Base-by-base conservation (phyloP, 768 basidiomycete genomes). In the Boletus subcaerulescens region DNA sequence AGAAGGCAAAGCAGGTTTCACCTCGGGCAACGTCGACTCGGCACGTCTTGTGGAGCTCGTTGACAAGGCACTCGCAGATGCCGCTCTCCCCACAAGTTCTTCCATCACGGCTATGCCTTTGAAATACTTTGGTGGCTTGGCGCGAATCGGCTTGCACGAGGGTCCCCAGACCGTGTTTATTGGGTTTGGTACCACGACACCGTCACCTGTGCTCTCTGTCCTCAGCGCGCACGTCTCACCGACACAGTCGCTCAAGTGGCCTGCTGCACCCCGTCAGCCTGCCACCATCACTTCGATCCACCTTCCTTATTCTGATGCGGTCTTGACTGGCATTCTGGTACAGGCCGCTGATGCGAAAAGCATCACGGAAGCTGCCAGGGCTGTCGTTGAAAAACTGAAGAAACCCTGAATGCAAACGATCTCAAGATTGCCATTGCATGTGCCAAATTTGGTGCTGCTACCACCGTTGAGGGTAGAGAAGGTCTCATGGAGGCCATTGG, bases 271-370 rank as follows among this genome's bases (percentile, higher is more conserved):
- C 20, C 85, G 85, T 18, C 65, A 68, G 52, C 80, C 82, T 41
- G 76, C 87, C 2, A 80, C 80, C 24, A 89, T 89, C 52, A 80
- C 87, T 68, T 72, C 86, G 12, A 84, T 97, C 50, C 82, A 91
- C 65, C 77, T 94, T 13, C 86, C 89, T 13, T 98, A 98, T 76
- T 91, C 93, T 15, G 96, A 98, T 67, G 95, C 93, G 4, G 78
- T 88, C 8, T 79, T 99, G 48, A 84, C 96, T 56, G 94, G 94
- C 55, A 72, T 97, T 53, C 72, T 92, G 50, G 76, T 98, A 35
- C 85, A 90, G 67, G 92, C 85, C 7, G 69, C 77, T 36, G 87
- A 85, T 22, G 68, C 79, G 2, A 76, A 78, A 42, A 81, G 76
- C 50, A 85, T 92, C 45, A 84, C 79, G 61, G 80, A 85, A 53